Base-by-base conservation (phyloP, 2,329 filamentous ascomycete genomes). In the Fusarium phyllophilum region DNA sequence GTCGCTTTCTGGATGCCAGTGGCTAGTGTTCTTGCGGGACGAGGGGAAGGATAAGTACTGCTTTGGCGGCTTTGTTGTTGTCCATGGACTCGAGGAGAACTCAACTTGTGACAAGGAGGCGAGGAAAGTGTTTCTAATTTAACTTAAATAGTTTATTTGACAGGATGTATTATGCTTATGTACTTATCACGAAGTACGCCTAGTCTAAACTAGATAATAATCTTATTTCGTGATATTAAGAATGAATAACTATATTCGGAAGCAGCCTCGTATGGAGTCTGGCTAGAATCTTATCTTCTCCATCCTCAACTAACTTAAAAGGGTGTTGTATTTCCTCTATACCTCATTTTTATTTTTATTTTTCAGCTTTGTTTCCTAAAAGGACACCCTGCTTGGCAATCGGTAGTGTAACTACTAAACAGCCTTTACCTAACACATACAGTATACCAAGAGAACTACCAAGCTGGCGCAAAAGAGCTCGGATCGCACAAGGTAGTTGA, bases 271-370 rank as follows among this genome's bases (percentile, higher is more conserved):
- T 24, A 17, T 8, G 9, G 14, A 15, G 9, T 11, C 1, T 15
- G n/a, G 14, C n/a, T 42, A 17, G n/a, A 14, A 6, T 6, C 41
- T 11, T 17, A 24, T 24, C 41, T 17, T 42, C 13, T 42, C 14
- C 15, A 11, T 10, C 9, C 22, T n/a, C 10, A 24, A 0, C 0
- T n/a, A n/a, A n/a, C 0, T 24, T 17, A 24, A 6, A n/a, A 17
- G n/a, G 9, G 41, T 2, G 22, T 8, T n/a, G 5, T 41, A 13
- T n/a, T 41, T n/a, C 20, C 20, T 14, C 15, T 41, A 6, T 41
- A 7, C 13, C 8, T 41, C 14, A 14, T 18, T 44, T 26, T 44
- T 6, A 8, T 41, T n/a, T 8, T 41, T 26, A 26, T 22, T 10
- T n/a, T 14, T 15, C 14, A 5, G 24, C 42, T 0, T 5, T 9